Evolutionary conservation across 257 asterid species (phyloP), one percentile per base, ranked within the genome.

Genomic region (Perilla frutescens): DNA sequence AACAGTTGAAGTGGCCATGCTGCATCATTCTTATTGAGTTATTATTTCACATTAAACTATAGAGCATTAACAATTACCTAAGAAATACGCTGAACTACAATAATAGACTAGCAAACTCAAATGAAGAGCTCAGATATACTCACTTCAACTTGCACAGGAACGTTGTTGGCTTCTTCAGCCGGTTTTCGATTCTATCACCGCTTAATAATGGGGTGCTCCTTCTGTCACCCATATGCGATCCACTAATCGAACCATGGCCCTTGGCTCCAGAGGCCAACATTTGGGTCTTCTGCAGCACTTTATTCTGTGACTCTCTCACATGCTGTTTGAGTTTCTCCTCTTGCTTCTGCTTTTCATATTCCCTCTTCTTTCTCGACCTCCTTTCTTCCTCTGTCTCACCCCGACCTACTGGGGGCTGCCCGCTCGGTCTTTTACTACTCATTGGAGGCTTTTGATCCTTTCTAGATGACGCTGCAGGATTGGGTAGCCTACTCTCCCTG

Each of bases 121-220:
- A 59, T 66, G 62, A 61, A 74, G n/a, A 77, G 36, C 51, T 56
- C 72, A 53, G 32, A 50, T 53, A 75, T 65, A 92, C 97, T 90
- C 82, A 95, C 99, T 92, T 91, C 84, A 95, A 74, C 89, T 95
- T 95, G 98, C 99, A 95, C 82, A 95, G 87, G 73, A 95, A 95
- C 4, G 98, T 90, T 8, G 99, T 91, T 4, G 99, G 99, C 80
- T 92, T 95, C 92, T 92, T 92, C 80, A 95, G 83, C 70, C 98
- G 91, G 81, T 92, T 95, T 68, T 95, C 98, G 7, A 83, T 82
- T 80, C 93, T 86, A 69, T 88, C 98, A 12, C 95, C 85, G 55
- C 87, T 82, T 62, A 94, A 76, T 77, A 95, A 77, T 7, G 91
- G 91, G 68, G 90, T 72, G 60, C 91, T 89, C 86, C 87, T 86